Evolutionary conservation across 2,329 filamentous ascomycete species (phyloP), one percentile per base, ranked within the genome.

Genomic region (Dactylellina haptotyla): DNA sequence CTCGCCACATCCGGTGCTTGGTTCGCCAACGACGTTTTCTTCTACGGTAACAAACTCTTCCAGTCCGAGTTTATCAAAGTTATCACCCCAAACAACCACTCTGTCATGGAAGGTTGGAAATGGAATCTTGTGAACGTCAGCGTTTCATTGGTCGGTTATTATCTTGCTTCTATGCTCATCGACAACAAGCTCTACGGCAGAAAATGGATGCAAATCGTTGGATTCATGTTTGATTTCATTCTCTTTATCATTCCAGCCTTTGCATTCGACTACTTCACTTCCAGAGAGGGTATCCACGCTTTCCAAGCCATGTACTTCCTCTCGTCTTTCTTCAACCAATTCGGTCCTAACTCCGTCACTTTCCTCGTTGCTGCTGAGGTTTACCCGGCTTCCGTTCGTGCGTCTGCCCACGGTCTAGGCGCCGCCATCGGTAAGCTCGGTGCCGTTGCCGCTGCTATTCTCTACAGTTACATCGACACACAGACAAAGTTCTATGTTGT

Each of bases 301-400:
- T 98, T 98, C 89, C 93, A 97, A 84, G 88, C 93, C 80, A 97
- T 98, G 92, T 97, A 97, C 86, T 97, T 97, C 84, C 82, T 98
- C 77, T 96, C 92, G 5, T 96, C 92, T 23, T 98, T 98, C 85
- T 98, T 98, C 89, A 97, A 97, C 86, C 94, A 98, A 81, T 98
- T 98, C 79, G 94, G 94, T 10, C 94, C 94, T 82, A 98, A 98
- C 86, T 90, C 88, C 50, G 93, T 97, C 79, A 97, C 93, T 75
- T 98, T 98, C 90, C 87, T 98, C 77, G 91, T 96, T 34, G 94
- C 94, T 45, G 94, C 92, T 45, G 94, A 98, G 81, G 92, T 97
- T n/a, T 98, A 92, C 85, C 94, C 94, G 8, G 97, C 93, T 0
- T 91, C 93, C 8, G 89, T 98, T 77, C 93, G 94, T 78, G 94